phyloP scores from a whole-genome alignment of 129 eudicot genomes.

The Escallonia rubra region DNA sequence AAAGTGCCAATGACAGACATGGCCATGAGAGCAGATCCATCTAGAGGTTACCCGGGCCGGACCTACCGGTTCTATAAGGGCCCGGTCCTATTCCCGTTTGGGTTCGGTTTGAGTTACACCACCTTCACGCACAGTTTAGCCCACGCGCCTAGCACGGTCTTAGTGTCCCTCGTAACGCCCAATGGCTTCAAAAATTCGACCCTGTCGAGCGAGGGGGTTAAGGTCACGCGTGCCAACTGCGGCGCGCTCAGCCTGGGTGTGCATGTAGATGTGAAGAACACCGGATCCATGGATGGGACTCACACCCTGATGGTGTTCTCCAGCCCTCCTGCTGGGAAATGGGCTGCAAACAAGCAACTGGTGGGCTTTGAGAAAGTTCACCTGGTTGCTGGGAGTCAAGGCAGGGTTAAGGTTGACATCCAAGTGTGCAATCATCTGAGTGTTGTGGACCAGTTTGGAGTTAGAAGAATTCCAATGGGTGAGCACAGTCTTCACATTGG shows the following conservation, averaged over 20 bases:
- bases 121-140: conserved; percentile 49
- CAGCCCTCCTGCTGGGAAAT: conserved; percentile 44
- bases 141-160: conserved; percentile 46
- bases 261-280: conserved; percentile 68
- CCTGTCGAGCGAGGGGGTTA: conserved; percentile 34
- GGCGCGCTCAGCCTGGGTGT: conserved; percentile 41
- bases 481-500: conserved; percentile 83
- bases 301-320: conserved; percentile 74
- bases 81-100: conserved; percentile 76
- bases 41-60: conserved; percentile 88
- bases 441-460: conserved; percentile 63
- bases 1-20: conserved; percentile 81
- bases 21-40: conserved; percentile 76
- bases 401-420: conserved; percentile 48
- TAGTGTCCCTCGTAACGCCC: conserved; percentile 38
- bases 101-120: conserved; percentile 80
- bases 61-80: conserved; percentile 92
- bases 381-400: conserved; percentile 53
- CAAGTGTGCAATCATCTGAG: conserved; percentile 81
- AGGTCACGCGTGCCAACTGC: conserved; percentile 58
- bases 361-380: conserved; percentile 80
- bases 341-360: conserved; percentile 52
- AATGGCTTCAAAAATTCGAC: conserved; percentile 38
- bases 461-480: conserved; percentile 89
- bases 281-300: conserved; percentile 72